Conservation (phyloP, 2,329 filamentous ascomycete species). For the Ceratocystis cacaofunesta region DNA sequence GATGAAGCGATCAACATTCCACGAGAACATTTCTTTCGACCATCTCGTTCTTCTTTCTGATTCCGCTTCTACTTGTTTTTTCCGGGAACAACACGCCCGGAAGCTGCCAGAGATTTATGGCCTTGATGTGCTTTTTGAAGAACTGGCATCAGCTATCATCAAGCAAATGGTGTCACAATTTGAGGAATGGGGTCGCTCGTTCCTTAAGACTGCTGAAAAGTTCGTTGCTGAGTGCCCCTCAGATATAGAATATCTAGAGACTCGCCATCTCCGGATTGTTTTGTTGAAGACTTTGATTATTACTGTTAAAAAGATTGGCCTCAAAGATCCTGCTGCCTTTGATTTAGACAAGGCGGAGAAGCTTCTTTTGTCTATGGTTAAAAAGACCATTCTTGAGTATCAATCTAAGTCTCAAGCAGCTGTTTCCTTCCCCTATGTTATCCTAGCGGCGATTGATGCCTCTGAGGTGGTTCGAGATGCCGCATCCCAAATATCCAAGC, state of each 20-base stretch:
- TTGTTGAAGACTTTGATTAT: constrained; percentile 26
- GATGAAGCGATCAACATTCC: constrained; percentile 37
- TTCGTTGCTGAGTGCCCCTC: constrained; percentile 19
- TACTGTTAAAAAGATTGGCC: constrained; percentile 22
- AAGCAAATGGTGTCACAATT: constrained; percentile 32
- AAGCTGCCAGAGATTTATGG: constrained; percentile 12
- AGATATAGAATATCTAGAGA: constrained; percentile 15
- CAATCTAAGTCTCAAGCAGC: constrained; percentile 8
- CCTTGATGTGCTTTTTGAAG: constrained; percentile 15
- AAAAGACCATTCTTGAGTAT: constrained; percentile 14
- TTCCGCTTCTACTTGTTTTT: constrained; percentile 20
- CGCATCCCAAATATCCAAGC: constrained; percentile 12
- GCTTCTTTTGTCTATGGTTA: constrained; percentile 13
- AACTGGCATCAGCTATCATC: constrained; percentile 24
- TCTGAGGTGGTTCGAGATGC: constrained; percentile 9
- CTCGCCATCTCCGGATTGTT: constrained; percentile 24
- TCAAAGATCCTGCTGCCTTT: constrained; percentile 17
- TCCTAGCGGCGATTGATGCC: constrained; percentile 17
- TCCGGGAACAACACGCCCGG: background rate
- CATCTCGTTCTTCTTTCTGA: constrained; percentile 26
- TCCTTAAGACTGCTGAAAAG: constrained; percentile 24
- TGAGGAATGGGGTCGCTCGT: constrained; percentile 30
- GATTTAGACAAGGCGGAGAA: constrained; percentile 19
- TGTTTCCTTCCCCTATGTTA: constrained; percentile 11
- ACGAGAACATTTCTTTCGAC: constrained; percentile 31